phyloP scores from a whole-genome alignment of 352 stramenopile genomes.

The Pythium guiyangense region DNA sequence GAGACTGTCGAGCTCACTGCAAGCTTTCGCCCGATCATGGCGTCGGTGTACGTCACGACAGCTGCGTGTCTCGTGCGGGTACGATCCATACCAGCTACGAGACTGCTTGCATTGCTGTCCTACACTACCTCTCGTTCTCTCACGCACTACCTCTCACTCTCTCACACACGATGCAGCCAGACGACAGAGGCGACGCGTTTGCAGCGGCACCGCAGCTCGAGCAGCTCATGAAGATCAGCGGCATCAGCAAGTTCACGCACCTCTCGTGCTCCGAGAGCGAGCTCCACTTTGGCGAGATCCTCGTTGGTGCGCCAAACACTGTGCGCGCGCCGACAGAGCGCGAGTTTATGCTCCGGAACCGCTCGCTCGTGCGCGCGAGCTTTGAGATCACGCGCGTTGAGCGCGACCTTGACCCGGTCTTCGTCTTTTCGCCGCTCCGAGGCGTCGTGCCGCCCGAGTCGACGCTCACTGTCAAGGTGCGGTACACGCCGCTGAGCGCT shows the following conservation, averaged over 20 bases:
- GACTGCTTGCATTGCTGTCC: slow-evolving; percentile 3
- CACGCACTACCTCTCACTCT: background rate
- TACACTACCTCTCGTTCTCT: background rate
- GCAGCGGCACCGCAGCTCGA: slow-evolving; percentile 19
- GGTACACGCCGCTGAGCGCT: slow-evolving; percentile 74
- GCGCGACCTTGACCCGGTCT: slow-evolving; percentile 81
- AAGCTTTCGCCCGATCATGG: slow-evolving; percentile 62
- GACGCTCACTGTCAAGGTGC: slow-evolving; percentile 59
- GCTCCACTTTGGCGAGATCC: slow-evolving; percentile 81
- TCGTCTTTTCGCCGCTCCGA: slow-evolving; percentile 66
- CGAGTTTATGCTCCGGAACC: slow-evolving; percentile 87
- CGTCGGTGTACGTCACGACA: slow-evolving; percentile 86
- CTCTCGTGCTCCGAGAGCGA: slow-evolving; percentile 74
- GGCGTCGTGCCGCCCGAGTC: slow-evolving; percentile 77
- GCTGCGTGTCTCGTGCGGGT: slow-evolving; percentile 59
- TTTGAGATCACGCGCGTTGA: slow-evolving; percentile 78
- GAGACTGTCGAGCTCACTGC: slow-evolving; percentile 60
- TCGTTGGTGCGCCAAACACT: slow-evolving; percentile 54
- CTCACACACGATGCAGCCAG: slow-evolving; percentile 18
- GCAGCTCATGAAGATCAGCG: slow-evolving; percentile 80
- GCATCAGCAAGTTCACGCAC: slow-evolving; percentile 89
- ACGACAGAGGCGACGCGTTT: slow-evolving; percentile 17
- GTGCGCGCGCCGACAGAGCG: slow-evolving; percentile 48
- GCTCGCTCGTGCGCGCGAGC: slow-evolving; percentile 85
- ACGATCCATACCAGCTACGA: slow-evolving; percentile 8